phyloP scores from a whole-genome alignment of 2,329 filamentous ascomycete species.

The Ascochyta pisi region DNA sequence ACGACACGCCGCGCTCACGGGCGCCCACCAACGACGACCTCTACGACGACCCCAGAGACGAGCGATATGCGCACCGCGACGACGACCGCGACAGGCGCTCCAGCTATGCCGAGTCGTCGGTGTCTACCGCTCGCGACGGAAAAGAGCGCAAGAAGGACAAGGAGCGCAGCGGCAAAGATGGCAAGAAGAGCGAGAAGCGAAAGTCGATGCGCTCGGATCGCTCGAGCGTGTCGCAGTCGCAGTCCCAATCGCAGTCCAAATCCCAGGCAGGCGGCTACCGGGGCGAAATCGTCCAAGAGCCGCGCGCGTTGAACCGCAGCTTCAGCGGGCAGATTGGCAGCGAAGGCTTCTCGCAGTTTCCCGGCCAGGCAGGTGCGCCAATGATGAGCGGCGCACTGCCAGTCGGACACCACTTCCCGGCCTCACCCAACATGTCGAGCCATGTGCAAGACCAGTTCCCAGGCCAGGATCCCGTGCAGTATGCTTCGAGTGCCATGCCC shows the following conservation, averaged over 20 bases:
- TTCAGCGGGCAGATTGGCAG: conserved; percentile 41
- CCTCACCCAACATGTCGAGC: conserved; percentile 43
- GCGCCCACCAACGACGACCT: conserved; percentile 39
- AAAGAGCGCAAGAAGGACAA: conserved; percentile 35
- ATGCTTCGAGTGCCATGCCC: conserved; percentile 55
- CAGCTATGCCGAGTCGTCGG: conserved; percentile 41
- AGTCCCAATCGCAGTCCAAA: conserved; percentile 1
- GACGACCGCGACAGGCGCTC: conserved; percentile 39
- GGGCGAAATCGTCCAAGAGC: conserved; percentile 42
- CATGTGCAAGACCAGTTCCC: conserved; percentile 66
- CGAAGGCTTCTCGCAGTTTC: conserved; percentile 44
- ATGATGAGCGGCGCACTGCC: conserved; percentile 47
- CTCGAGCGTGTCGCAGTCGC: conserved; percentile 23
- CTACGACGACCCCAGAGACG: conserved; percentile 40
- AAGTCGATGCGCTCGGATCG: conserved; percentile 42
- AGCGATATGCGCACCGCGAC: conserved; percentile 33
- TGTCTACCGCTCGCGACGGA: conserved; percentile 38
- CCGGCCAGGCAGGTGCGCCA: conserved; percentile 43
- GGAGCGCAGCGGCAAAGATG: conserved; percentile 23
- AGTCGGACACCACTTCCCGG: conserved; percentile 29
- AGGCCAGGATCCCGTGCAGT: conserved; percentile 60
- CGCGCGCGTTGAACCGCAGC: conserved; percentile 29
- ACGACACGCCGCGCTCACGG: conserved; percentile 36
- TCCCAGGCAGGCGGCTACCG: conserved; percentile 38
- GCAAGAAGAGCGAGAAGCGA: conserved; percentile 36